Conservation (phyloP, 2,329 filamentous ascomycete genomes). For the Colletotrichum cereale region DNA sequence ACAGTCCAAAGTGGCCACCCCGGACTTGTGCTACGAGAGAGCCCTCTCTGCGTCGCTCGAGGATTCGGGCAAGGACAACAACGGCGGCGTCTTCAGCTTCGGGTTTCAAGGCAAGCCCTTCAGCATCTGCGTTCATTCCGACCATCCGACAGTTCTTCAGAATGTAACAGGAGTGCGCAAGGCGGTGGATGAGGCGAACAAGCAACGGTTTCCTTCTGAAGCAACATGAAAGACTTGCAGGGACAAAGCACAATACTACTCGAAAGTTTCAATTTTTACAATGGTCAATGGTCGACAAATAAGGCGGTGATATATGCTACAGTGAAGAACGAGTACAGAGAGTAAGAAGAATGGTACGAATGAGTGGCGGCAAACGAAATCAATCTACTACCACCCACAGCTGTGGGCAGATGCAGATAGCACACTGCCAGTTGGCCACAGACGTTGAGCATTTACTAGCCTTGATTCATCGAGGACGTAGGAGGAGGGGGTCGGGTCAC, state of each 20-base stretch:
- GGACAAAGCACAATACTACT: not conserved
- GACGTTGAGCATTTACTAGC: not conserved
- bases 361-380: no score
- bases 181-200: constrained; percentile 3
- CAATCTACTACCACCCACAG: no score
- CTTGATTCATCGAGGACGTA: no score
- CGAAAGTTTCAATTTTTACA: not conserved
- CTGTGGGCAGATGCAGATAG: not conserved
- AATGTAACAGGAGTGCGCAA: not conserved
- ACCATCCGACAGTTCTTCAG: constrained; percentile 3
- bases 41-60: not conserved
- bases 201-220: not conserved
- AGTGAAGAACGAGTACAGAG: no score
- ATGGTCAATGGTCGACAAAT: not conserved
- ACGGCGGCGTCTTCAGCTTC: not conserved
- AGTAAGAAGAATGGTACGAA: no score
- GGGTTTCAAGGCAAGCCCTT: constrained; percentile 7
- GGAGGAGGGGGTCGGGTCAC: not conserved
- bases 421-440: not conserved
- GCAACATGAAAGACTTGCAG: not conserved
- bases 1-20: constrained; percentile 30
- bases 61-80: not conserved
- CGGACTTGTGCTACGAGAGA: constrained; percentile 35
- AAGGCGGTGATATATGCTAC: not conserved
- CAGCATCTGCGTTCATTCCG: constrained; percentile 20